These are phyloP conservation scores for Pleurotus giganteus DNA, from an alignment of 768 basidiomycete genomes.

Conservation along the genomic window DNA sequence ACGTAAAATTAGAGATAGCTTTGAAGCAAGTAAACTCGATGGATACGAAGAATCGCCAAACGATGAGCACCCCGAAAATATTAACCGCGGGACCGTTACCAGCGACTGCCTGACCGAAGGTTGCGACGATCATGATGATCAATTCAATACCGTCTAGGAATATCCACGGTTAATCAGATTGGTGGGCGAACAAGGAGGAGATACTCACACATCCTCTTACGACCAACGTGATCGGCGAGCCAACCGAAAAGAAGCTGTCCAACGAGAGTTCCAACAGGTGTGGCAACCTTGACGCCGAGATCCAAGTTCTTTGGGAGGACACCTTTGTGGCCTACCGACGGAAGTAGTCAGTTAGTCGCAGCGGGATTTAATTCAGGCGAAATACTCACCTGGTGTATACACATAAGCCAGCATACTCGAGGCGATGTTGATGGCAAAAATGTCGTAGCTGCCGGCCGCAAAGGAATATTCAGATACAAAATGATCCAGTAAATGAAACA, in stretches of 20 bases:
- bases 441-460: conserved; percentile 56
- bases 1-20: background rate
- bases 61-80: conserved; percentile 74
- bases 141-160: conserved; percentile 68
- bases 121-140: conserved; percentile 78
- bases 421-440: conserved; percentile 89
- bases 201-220: conserved; percentile 75
- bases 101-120: conserved; percentile 77
- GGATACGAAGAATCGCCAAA: conserved; percentile 82
- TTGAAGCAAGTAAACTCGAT: no score
- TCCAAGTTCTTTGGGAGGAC: conserved; percentile 57
- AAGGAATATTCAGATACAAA: conserved; percentile 1
- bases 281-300: conserved; percentile 76
- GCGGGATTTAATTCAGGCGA: conserved; percentile 5
- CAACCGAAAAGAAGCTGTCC: conserved; percentile 81
- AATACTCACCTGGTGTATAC: conserved; percentile 48
- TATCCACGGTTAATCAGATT: background rate
- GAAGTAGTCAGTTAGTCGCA: no score
- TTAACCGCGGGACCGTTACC: conserved; percentile 63
- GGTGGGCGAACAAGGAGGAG: background rate
- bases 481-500: background rate
- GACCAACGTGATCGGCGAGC: conserved; percentile 76
- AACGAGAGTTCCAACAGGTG: conserved; percentile 73
- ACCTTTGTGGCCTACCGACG: conserved; percentile 30
- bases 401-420: conserved; percentile 83